Evolutionary conservation across 352 stramenopile species (phyloP).

Genomic region (Pythium phragmitis): DNA sequence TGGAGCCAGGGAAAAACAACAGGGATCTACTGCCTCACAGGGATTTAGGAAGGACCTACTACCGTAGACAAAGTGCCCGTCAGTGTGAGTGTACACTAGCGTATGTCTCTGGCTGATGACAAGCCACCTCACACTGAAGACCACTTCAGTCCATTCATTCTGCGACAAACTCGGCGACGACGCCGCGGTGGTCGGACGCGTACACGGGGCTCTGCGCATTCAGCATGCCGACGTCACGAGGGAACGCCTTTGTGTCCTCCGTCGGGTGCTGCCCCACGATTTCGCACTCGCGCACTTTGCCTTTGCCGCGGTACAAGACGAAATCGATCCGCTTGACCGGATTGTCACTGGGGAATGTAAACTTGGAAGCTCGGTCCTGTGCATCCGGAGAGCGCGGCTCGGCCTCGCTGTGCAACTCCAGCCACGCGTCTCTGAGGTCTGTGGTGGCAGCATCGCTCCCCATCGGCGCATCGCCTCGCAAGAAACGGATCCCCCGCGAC

Average conservation of each 20-base stretch:
- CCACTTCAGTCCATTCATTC: neutral
- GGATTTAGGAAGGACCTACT: too few relatives aligned
- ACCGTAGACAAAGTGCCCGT: too few relatives aligned
- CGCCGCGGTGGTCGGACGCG: constrained; percentile 81
- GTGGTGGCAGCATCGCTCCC: constrained; percentile 39
- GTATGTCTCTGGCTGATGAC: too few relatives aligned
- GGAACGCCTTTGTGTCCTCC: constrained; percentile 53
- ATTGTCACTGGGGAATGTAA: constrained; percentile 86
- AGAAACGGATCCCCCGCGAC: constrained; percentile 72
- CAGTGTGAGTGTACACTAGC: too few relatives aligned
- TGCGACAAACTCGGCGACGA: constrained; percentile 63
- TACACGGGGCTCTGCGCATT: constrained; percentile 75
- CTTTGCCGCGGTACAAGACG: constrained; percentile 69
- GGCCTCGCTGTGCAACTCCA: constrained; percentile 62
- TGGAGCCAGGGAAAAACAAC: too few relatives aligned
- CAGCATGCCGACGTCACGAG: constrained; percentile 75
- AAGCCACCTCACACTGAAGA: too few relatives aligned
- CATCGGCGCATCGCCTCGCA: constrained; percentile 60
- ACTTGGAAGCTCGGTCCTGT: constrained; percentile 47
- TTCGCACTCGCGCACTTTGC: constrained; percentile 58
- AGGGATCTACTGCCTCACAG: too few relatives aligned
- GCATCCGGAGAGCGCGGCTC: constrained; percentile 46
- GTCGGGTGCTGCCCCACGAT: constrained; percentile 78
- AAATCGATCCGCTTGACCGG: constrained; percentile 89
- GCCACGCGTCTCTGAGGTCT: constrained; percentile 79